Evolutionary conservation across 164 flowering plant genomes (phyloP).

Genomic region (Liquidambar formosana): DNA sequence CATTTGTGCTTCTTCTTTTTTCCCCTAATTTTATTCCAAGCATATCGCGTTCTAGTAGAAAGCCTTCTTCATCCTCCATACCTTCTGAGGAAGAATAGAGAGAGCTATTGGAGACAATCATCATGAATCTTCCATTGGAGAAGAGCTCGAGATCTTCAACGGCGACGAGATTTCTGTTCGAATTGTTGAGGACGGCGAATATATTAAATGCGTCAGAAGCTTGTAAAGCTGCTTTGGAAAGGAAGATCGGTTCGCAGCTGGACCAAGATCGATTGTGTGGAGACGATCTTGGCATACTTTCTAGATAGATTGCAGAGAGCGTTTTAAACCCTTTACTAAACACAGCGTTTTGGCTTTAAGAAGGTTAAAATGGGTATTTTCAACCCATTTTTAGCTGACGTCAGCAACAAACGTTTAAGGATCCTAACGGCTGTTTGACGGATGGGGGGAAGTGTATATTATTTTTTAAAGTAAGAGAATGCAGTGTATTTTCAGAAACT

Average conservation of each 20-base stretch:
- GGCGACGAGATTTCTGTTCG: constrained; percentile 56
- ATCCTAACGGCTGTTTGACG: no score
- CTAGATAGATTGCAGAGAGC: constrained; percentile 39
- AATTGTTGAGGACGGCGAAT: constrained; percentile 67
- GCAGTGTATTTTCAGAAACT: no score
- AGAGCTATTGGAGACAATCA: constrained; percentile 61
- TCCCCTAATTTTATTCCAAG: no score
- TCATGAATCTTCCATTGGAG: constrained; percentile 53
- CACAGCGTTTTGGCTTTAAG: no score
- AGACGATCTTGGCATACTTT: constrained; percentile 60
- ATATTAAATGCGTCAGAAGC: constrained; percentile 62
- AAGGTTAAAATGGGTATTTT: no score
- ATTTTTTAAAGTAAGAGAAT: no score
- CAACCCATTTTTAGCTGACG: no score
- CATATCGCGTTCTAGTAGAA: constrained; percentile 49
- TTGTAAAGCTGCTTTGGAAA: constrained; percentile 52
- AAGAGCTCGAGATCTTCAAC: constrained; percentile 40
- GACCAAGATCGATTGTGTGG: constrained; percentile 79
- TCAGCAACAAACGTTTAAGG: no score
- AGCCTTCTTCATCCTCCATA: constrained; percentile 38
- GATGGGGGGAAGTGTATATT: no score
- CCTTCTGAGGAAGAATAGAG: constrained; percentile 63
- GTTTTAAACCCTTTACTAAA: no score
- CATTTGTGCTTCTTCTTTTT: no score
- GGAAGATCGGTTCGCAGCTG: constrained; percentile 61